Percentiles rank a stretch among this genome's conserved stretches.
phyloP scores from a whole-genome alignment of 768 basidiomycete genomes.

The Cyathus striatus region DNA sequence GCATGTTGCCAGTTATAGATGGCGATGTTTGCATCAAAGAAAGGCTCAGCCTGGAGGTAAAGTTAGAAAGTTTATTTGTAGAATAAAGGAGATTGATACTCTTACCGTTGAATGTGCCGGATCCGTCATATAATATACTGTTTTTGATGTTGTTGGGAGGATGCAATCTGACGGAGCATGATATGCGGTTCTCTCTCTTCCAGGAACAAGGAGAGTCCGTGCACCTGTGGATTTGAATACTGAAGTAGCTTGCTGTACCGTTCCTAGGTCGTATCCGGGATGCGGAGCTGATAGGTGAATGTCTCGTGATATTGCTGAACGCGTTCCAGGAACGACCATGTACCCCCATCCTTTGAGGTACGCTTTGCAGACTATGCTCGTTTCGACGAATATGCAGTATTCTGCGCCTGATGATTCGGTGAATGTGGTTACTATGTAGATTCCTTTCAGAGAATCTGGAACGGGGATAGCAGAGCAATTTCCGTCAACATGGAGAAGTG shows the following conservation, averaged over 20 bases:
- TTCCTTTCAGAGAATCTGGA: conserved; percentile 8
- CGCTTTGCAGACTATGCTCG: conserved; percentile 5
- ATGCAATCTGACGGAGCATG: conserved; percentile 25
- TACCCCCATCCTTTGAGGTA: conserved; percentile 32
- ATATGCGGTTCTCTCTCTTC: conserved; percentile 31
- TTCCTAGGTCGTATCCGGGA: conserved; percentile 31
- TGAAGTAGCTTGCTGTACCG: conserved; percentile 33
- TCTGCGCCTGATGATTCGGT: background rate
- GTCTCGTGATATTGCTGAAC: conserved; percentile 14
- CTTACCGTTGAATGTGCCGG: conserved; percentile 40
- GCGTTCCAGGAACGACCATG: conserved; percentile 23
- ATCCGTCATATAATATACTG: conserved; percentile 38
- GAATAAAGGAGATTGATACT: background rate
- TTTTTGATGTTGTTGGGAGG: conserved; percentile 7
- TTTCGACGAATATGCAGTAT: conserved; percentile 18
- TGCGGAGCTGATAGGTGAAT: conserved; percentile 44
- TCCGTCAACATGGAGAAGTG: conserved; percentile 11
- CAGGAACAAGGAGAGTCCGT: conserved; percentile 36
- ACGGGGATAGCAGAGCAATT: conserved; percentile 7
- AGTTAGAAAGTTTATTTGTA: background rate
- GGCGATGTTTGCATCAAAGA: conserved; percentile 31
- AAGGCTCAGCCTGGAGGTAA: conserved; percentile 32
- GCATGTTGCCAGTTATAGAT: conserved; percentile 35
- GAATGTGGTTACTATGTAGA: conserved; percentile 12
- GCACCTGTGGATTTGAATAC: conserved; percentile 33